Base-by-base conservation (phyloP, 371 early-diverging fungal species). In the Smittium culicis region DNA sequence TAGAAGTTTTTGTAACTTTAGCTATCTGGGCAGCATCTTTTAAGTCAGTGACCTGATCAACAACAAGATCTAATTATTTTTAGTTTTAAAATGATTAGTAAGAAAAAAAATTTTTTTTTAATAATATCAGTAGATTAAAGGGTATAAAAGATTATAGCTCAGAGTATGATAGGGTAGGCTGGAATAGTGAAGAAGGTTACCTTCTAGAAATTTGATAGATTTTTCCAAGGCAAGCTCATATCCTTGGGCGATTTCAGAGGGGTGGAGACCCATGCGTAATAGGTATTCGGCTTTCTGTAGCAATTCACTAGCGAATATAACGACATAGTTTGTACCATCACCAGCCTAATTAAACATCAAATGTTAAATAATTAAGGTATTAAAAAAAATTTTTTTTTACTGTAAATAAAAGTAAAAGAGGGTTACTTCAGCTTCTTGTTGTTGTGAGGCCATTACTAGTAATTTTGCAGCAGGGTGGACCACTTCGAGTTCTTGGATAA, bases 381-480 rank as follows among this genome's bases (percentile, higher is more conserved):
- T 55, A 24, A 55, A 27, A 24, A 24, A 27, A 55, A 27, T 55
- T 24, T 24, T 55, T 27, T 27, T 27, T 24, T 24, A n/a, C n/a
- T n/a, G n/a, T n/a, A n/a, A n/a, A n/a, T n/a, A n/a, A n/a, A n/a
- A n/a, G n/a, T n/a, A n/a, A n/a, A n/a, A n/a, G n/a, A n/a, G n/a
- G 62, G 81, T 64, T 68, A 92, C 86, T 84, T 98, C 99, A 24
- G 86, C 82, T 75, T 99, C 99, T 79, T 99, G 99, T 75, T 96
- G 94, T 77, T 98, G 98, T 69, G 91, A 90, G 35, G 98, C 93
- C 87, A 90, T 87, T 20, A 96, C 96, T 35, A 99, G 74, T 34
- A 99, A 79, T 80, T 93, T 93, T 35, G 97, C 99, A 28, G 99
- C 98, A 33, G 99, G 99, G 81, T 99, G 99, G 29, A 92, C 89